Evolutionary conservation across 2,329 filamentous ascomycete genomes (phyloP).

Genomic region (Fusarium nisikadoi): DNA sequence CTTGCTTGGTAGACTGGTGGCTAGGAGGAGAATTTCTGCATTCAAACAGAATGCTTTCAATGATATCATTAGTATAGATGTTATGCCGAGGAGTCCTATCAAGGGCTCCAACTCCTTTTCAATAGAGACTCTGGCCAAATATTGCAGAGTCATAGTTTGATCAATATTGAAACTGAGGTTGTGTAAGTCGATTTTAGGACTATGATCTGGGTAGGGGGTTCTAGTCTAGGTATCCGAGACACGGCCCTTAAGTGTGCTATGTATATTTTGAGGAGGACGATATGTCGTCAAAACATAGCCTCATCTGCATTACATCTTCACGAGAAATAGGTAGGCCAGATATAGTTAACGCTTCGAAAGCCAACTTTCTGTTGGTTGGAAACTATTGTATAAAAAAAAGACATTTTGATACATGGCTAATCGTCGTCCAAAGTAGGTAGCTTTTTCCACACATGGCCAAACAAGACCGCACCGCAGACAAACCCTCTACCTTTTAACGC

Average conservation of each 20-base stretch:
- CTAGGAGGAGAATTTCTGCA: conserved; percentile 13
- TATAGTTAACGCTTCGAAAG: conserved; percentile 27
- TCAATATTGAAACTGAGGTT: background rate
- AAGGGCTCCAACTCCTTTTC: conserved; percentile 5
- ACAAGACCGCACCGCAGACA: conserved; percentile 41
- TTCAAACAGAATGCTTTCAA: conserved; percentile 15
- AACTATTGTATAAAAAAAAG: conserved; percentile 37
- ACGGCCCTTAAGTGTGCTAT: background rate
- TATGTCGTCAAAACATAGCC: background rate
- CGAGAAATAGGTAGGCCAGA: background rate
- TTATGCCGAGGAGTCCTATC: background rate
- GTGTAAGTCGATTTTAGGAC: background rate
- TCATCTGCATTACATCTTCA: background rate
- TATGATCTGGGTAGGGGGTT: background rate
- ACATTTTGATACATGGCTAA: conserved; percentile 46
- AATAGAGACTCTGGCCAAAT: conserved; percentile 4
- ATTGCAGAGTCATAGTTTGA: background rate
- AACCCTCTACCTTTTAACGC: conserved; percentile 45
- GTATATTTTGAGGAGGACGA: background rate
- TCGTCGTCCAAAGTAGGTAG: conserved; percentile 42
- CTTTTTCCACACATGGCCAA: conserved; percentile 43
- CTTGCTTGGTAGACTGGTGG: conserved; percentile 38
- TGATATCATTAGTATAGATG: conserved; percentile 29
- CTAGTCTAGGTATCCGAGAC: background rate
- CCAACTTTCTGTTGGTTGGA: conserved; percentile 38